Evolutionary conservation across 306 rosid genomes (phyloP), one percentile per base, ranked within the genome.

Genomic region (Boehmeria nivea): DNA sequence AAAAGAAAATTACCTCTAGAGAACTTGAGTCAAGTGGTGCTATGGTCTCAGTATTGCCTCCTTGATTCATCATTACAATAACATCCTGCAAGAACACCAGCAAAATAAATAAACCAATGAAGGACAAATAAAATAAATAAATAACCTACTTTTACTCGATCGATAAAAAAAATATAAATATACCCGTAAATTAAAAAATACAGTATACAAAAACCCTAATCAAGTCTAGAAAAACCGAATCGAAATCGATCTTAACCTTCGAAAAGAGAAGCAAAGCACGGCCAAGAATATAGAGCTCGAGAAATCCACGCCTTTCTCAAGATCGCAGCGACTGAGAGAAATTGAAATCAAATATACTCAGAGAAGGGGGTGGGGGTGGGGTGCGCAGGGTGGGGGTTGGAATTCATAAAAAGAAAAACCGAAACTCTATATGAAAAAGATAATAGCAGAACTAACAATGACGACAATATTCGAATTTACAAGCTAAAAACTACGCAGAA

Each of bases 1-100:
- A 17, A n/a, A n/a, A 21, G 8, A 11, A 21, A 21, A 63, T 70
- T 59, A 89, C 98, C 98, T 87, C 96, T 17, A 78, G 75, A 21
- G 61, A 67, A 76, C 75, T 77, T 34, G 96, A 63, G 50, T 74
- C 82, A 14, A 43, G 72, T 1, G 83, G 72, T 62, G 83, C 68
- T 51, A 91, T 62, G 68, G 89, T 78, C 81, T 84, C 96, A 16
- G 85, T 75, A 63, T 72, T 74, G 64, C 78, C 77, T 72, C 87
- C 94, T 76, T 87, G 93, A 37, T 84, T 91, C 69, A 86, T 76
- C 88, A 65, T 84, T 59, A 64, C 58, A 61, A 54, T 43, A 70
- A 65, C 76, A 87, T 70, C 77, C 90, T 76, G 57, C 43, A 63
- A 43, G 17, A 23, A 16, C 25, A 45, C 14, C 47, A 65, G 21